phyloP scores from a whole-genome alignment of 2,329 filamentous ascomycete genomes.

The Cercospora berteroae region DNA sequence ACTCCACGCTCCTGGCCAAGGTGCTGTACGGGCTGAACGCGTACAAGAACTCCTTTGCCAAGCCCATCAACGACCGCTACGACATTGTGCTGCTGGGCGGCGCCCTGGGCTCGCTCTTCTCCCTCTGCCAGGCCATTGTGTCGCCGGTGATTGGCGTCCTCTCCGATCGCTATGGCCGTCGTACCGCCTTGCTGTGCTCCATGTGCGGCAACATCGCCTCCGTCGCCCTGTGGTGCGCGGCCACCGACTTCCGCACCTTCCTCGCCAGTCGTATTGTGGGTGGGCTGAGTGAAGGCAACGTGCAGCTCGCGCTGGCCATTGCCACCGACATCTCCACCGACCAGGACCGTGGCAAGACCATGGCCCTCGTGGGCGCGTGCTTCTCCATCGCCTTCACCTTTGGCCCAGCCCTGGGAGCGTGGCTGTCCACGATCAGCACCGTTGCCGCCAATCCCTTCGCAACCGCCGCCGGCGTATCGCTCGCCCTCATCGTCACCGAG shows the following conservation, averaged over 20 bases:
- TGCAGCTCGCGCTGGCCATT: slow-evolving; percentile 93
- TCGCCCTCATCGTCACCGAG: slow-evolving; percentile 80
- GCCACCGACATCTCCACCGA: slow-evolving; percentile 94
- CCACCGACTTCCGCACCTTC: slow-evolving; percentile 93
- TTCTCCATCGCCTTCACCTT: slow-evolving; percentile 98
- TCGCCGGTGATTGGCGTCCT: slow-evolving; percentile 87
- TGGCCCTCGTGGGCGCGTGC: slow-evolving; percentile 94
- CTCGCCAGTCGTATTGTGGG: slow-evolving; percentile 89
- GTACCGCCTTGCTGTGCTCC: slow-evolving; percentile 81
- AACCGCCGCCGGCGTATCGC: slow-evolving; percentile 81
- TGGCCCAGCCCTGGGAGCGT: slow-evolving; percentile 87
- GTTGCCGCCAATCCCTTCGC: slow-evolving; percentile 91
- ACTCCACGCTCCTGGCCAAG: slow-evolving; percentile 68
- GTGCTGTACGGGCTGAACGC: slow-evolving; percentile 82
- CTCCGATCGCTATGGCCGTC: slow-evolving; percentile 83
- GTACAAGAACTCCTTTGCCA: slow-evolving; percentile 90
- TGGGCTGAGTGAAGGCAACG: slow-evolving; percentile 92
- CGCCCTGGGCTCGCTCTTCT: slow-evolving; percentile 90
- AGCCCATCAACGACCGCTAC: slow-evolving; percentile 92
- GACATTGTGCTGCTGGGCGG: slow-evolving; percentile 95
- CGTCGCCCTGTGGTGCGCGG: slow-evolving; percentile 89
- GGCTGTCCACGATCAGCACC: slow-evolving; percentile 71
- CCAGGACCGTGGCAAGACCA: slow-evolving; percentile 78
- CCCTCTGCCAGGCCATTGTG: slow-evolving; percentile 84
- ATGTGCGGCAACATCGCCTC: slow-evolving; percentile 93